Base-by-base conservation (phyloP, 139 green algal genomes). In the Chlamydomonas incerta region DNA sequence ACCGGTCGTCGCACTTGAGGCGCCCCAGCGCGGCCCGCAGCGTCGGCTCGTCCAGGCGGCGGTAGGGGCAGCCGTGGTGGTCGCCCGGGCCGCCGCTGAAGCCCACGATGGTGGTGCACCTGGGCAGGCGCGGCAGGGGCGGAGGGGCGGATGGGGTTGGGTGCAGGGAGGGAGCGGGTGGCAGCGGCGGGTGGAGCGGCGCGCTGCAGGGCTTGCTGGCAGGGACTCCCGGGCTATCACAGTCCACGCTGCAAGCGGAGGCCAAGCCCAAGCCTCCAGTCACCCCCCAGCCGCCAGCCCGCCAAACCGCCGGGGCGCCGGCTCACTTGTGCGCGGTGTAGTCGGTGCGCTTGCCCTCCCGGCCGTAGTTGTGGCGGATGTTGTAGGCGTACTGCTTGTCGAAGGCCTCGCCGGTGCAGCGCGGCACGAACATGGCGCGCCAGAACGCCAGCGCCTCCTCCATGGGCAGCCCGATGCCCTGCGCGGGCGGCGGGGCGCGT, bases 351-450 rank as follows among this genome's bases (percentile, higher is more conserved):
- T 98, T 98, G 74, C 97, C 97, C 94, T 99, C 97, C 69, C 24
- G 96, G 72, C 96, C 98, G 86, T 99, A 99, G 86, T 98, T 98
- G 93, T 99, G 94, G n/a, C 98, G 93, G 28, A 99, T 92, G 87
- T 94, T 96, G 94, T 99, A 99, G 26, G 94, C 89, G 91, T 99
- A 98, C 87, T 99, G 87, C 93, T 99, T 99, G 77, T 99, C 94
- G 79, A 99, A 99, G 81, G 96, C 18, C 60, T 99, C 97, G 1
- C 69, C 91, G 4, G 92, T 70, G 4, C 81, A 89, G 14, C 79
- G 79, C 21, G 95, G 91, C 31, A 92, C 91, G 89, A 99, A 98
- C 72, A 96, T 91, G 1, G 88, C 82, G 60, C 96, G 93, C 95
- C 95, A 99, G 88, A 99, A 99, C n/a, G 93, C 46, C 50, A 99